Base-by-base conservation (phyloP, 2,329 filamentous ascomycete genomes). In the Achaetomium macrosporum region DNA sequence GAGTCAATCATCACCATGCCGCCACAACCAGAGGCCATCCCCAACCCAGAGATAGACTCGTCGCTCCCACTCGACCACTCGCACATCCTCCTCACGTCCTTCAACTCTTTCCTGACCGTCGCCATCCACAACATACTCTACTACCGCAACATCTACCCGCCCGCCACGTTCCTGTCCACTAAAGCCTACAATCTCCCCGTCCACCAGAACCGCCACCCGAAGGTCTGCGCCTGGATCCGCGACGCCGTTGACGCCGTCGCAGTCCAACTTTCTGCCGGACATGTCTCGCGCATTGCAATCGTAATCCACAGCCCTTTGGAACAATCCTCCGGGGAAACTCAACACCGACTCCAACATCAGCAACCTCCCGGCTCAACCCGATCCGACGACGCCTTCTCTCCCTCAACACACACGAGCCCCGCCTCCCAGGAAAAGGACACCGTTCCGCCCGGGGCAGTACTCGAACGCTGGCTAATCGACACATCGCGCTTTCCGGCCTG, bases 81-180 rank as follows among this genome's bases (percentile, higher is more conserved):
- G 64, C 77, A 67, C 67, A 73, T 66, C 48, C 81, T 91, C 59
- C 78, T 91, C 59, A 71, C 76, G 53, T 81, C 84, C 47, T 91
- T 95, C 71, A 81, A 80, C 57, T 81, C 84, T 64, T 96, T 96
- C 72, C 80, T 96, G 51, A 88, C 84, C 56, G 83, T 92, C 57
- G 81, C 87, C 62, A 82, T 92, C 58, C 91, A 96, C 75, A 88
- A 89, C 54, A 84, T 96, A 63, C 82, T 96, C 61, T 92, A 84
- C 74, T 83, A 93, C 64, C 87, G 91, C 61, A 70, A 71, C 55
- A 82, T 96, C 64, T 96, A 96, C 69, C 90, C 91, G 0, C 69
- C 73, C 45, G 71, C 81, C 29, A 88, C 89, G 35, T 96, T 96
- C 71, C 79, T 92, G 53, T 82, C 85, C 40, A 81, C 85, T 37